These are phyloP conservation scores for Penicillium manginii DNA, from an alignment of 495 filamentous ascomycete species.

Conservation along the genomic window DNA sequence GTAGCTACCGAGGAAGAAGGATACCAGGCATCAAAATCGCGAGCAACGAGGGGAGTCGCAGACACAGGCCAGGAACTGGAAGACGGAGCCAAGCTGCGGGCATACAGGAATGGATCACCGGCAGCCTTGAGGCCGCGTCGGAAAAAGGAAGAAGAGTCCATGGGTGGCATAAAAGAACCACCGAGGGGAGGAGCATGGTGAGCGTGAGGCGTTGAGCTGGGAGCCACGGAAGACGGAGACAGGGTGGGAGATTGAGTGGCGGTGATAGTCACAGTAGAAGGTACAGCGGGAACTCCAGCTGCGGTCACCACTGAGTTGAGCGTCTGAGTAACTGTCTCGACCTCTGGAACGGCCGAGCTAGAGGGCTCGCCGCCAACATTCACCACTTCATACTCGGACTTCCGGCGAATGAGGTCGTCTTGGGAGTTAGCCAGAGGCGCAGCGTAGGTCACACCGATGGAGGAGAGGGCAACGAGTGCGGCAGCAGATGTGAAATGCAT, in stretches of 20 bases:
- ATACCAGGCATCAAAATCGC: background rate
- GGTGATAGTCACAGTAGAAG: slow-evolving; percentile 39
- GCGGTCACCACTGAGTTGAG: slow-evolving; percentile 28
- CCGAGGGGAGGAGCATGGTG: slow-evolving; percentile 17
- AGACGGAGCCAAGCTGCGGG: slow-evolving; percentile 21
- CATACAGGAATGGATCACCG: slow-evolving; percentile 24
- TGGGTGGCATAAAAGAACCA: slow-evolving; percentile 20
- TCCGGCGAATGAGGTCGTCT: slow-evolving; percentile 35
- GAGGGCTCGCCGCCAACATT: slow-evolving; percentile 47
- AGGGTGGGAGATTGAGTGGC: slow-evolving; percentile 26
- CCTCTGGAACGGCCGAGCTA: slow-evolving; percentile 25
- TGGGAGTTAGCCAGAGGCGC: slow-evolving; percentile 37
- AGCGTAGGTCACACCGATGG: slow-evolving; percentile 34
- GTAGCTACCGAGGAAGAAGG: background rate
- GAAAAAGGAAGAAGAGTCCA: slow-evolving; percentile 17
- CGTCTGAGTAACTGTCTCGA: slow-evolving; percentile 40
- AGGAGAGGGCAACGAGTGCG: slow-evolving; percentile 35
- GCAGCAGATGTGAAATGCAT: slow-evolving; percentile 41
- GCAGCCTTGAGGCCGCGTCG: slow-evolving; percentile 27
- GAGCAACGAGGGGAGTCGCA: slow-evolving; percentile 8
- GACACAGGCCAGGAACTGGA: slow-evolving; percentile 9
- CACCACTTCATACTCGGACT: slow-evolving; percentile 49
- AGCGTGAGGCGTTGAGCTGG: slow-evolving; percentile 21
- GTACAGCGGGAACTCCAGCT: slow-evolving; percentile 19
- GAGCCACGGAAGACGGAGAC: slow-evolving; percentile 19